Percentiles rank a stretch among this genome's conserved stretches.
Conservation (phyloP, 179 eudicot genomes). For the Amaranthus tricolor region DNA sequence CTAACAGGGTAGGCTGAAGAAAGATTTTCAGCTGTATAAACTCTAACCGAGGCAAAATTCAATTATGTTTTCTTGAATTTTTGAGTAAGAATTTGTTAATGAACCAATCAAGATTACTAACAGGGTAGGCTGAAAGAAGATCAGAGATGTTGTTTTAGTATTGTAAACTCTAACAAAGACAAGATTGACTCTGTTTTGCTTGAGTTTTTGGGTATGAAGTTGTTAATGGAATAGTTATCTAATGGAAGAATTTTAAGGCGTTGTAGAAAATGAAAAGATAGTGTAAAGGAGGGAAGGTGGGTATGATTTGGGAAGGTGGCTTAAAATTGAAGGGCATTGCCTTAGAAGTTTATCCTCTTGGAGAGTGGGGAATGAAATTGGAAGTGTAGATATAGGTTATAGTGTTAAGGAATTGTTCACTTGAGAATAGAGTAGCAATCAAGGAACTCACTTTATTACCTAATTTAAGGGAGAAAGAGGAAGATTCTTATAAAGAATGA, state of each 20-base stretch:
- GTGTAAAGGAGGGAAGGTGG: background rate
- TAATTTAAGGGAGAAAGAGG: conserved; percentile 25
- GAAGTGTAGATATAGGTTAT: conserved; percentile 16
- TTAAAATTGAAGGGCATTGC: conserved; percentile 36
- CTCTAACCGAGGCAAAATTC: too few species aligned
- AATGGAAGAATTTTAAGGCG: background rate
- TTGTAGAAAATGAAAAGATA: background rate
- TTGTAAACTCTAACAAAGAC: too few species aligned
- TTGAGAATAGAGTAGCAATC: conserved; percentile 33
- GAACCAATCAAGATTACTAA: too few species aligned
- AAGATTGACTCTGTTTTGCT: too few species aligned
- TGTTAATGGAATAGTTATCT: background rate
- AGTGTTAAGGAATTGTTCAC: conserved; percentile 23
- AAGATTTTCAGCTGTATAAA: too few species aligned
- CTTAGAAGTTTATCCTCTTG: conserved; percentile 28
- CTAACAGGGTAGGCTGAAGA: too few species aligned
- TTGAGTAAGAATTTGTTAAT: too few species aligned
- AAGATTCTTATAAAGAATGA: conserved; percentile 8
- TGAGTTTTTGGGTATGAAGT: background rate
- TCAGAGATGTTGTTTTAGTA: too few species aligned
- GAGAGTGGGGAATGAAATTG: conserved; percentile 3
- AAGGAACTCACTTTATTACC: conserved; percentile 35
- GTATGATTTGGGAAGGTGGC: conserved; percentile 26
- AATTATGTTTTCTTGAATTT: too few species aligned
- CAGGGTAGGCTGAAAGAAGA: too few species aligned